Percentiles rank a stretch among this genome's conserved stretches.
Evolutionary conservation across 805 yeast species (phyloP).

Genomic region (Kuraishia hungarica): DNA sequence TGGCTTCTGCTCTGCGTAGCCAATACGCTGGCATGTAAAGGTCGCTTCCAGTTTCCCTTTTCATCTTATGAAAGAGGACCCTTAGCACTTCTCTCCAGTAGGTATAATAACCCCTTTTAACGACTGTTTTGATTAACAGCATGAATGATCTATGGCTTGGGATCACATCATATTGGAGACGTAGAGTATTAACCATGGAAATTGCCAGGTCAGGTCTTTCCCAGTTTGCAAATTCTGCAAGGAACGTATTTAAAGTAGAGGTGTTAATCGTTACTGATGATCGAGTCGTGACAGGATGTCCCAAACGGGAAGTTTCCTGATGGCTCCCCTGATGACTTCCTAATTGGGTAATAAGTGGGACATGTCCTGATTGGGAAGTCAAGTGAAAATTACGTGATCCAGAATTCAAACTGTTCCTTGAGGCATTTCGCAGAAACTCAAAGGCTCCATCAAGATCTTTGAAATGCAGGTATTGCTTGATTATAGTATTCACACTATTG

Average conservation of each 20-base stretch:
- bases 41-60: not conserved
- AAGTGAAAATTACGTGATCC: too few species aligned
- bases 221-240: not conserved
- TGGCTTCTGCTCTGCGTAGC: constrained; percentile 17
- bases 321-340: not conserved
- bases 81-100: constrained; percentile 12
- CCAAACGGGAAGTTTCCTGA: too few species aligned
- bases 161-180: constrained; percentile 12
- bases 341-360: too few species aligned
- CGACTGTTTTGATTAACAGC: constrained; percentile 24
- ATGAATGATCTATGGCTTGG: constrained; percentile 25
- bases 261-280: constrained; percentile 4
- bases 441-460: not conserved
- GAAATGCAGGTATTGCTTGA: not conserved
- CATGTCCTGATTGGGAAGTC: too few species aligned
- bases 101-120: constrained; percentile 20
- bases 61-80: constrained; percentile 8
- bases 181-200: constrained; percentile 13
- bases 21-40: constrained; percentile 7
- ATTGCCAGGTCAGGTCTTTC: constrained; percentile 14
- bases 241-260: not conserved
- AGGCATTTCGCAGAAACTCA: not conserved
- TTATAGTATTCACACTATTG: not conserved
- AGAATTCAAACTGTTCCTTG: too few species aligned
- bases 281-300: too few species aligned